These are phyloP conservation scores for Taphrina communis DNA, from an alignment of 1,139 yeast genomes.

Conservation along the genomic window DNA sequence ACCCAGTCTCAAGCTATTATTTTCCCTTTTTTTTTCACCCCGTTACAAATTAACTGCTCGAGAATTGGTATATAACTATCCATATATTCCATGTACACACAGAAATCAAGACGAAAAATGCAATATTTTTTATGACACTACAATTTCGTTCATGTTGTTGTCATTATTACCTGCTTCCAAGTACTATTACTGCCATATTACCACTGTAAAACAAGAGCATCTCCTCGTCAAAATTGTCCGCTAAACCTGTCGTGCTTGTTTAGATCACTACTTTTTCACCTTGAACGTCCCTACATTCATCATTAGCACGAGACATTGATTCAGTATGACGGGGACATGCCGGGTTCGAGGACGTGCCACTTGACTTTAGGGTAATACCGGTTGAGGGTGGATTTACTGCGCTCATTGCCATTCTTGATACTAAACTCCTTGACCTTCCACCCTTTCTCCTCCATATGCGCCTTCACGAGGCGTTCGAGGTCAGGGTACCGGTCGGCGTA, in stretches of 20 bases:
- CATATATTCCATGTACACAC: background rate
- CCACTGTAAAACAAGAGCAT: no score
- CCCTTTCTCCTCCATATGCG: conserved; percentile 31
- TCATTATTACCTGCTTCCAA: background rate
- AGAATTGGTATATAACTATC: no score
- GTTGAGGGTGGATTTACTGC: conserved; percentile 31
- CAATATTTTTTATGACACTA: background rate
- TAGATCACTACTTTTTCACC: conserved; percentile 3
- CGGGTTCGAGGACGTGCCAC: conserved; percentile 32
- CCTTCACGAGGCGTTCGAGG: conserved; percentile 22
- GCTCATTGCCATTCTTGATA: conserved; percentile 21
- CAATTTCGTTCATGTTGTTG: background rate
- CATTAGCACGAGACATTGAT: background rate
- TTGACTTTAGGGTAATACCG: conserved; percentile 36
- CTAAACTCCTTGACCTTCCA: conserved; percentile 38
- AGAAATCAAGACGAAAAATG: no score
- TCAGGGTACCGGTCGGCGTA: conserved; percentile 37
- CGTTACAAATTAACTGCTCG: background rate
- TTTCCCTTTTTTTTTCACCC: background rate
- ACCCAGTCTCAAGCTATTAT: background rate
- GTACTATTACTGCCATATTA: background rate
- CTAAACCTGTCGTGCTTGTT: background rate
- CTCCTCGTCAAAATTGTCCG: no score
- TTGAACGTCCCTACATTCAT: conserved; percentile 9
- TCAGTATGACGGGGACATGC: background rate